Evolutionary conservation across 176 grass and related monocot genomes (phyloP), one percentile per base, ranked within the genome.

Genomic region (Neostapfia colusana): DNA sequence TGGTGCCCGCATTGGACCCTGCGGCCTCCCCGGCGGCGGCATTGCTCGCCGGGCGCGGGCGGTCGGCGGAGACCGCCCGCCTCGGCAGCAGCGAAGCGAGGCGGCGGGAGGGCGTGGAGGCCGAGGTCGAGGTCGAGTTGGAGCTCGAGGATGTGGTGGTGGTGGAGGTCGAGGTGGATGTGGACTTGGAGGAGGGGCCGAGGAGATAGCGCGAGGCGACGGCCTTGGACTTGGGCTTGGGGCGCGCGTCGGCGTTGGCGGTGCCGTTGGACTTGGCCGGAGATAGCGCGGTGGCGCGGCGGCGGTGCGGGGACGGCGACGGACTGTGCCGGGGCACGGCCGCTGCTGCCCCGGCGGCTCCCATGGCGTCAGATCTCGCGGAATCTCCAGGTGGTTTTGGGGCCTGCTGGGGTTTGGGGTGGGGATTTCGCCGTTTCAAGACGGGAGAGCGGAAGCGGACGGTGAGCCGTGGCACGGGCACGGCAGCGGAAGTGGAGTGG

Each of bases 51-150:
- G 79, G 83, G 24, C 89, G 81, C 38, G 83, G 73, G 6, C 90
- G 65, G 80, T 88, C 85, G 79, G 89, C 91, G 63, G 93, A 97
- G 13, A 83, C 71, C 15, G 93, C 91, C 34, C 90, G 88, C 69
- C 62, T 79, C 5, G 90, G 78, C n/a, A 90, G 78, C 40, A 88
- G 86, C 14, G 90, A 97, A 14, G 46, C 76, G 75, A 83, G 89
- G 53, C 90, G 88, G 76, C 88, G 81, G 39, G 75, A 76, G 41
- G 85, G 77, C 56, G 87, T 90, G 68, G 89, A 83, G 21, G 82
- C 68, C 34, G 93, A 87, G 17, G 89, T 79, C 5, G 92, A 86
- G 45, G 88, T 86, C 26, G 87, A 92, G 65, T 71, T 87, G 12
- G 89, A 88, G 50, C 75, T 79, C 20, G 92, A 69, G 20, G 79